Evolutionary conservation across 2,329 filamentous ascomycete species (phyloP).

Genomic region (Pyricularia sp.): DNA sequence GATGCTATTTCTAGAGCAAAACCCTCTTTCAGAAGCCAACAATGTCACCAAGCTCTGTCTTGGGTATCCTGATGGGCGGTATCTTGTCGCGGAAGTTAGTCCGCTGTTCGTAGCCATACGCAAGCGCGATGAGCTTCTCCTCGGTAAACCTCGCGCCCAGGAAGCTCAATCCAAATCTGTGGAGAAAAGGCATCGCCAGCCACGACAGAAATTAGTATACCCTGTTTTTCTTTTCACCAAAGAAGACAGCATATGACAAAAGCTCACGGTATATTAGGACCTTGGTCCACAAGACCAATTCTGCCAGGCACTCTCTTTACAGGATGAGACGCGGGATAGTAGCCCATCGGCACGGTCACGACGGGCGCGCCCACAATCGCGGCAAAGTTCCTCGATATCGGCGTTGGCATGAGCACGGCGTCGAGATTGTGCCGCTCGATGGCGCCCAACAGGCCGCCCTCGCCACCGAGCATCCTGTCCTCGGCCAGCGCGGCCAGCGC

Average conservation of each 20-base stretch:
- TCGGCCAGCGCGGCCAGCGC: constrained; percentile 50
- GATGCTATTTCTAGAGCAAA: no score
- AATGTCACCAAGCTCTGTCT: constrained; percentile 18
- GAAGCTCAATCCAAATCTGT: constrained; percentile 51
- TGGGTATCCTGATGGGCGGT: constrained; percentile 19
- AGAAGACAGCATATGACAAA: neutral
- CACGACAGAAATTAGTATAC: no score
- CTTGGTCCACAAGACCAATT: constrained; percentile 39
- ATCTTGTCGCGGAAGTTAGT: constrained; percentile 24
- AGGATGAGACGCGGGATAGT: constrained; percentile 38
- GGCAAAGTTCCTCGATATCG: constrained; percentile 34
- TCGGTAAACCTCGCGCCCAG: constrained; percentile 53
- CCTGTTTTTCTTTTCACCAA: no score
- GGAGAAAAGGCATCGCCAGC: neutral
- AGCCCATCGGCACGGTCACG: constrained; percentile 54
- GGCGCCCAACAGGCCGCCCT: constrained; percentile 48
- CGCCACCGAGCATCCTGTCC: constrained; percentile 43
- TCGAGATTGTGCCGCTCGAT: constrained; percentile 31
- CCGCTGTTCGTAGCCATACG: constrained; percentile 60
- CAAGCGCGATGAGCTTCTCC: constrained; percentile 51
- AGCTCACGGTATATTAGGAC: constrained; percentile 30
- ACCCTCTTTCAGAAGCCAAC: neutral
- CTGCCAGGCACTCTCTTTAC: constrained; percentile 28
- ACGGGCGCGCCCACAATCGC: constrained; percentile 50
- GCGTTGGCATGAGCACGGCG: constrained; percentile 51